These are phyloP conservation scores for Lentinula aciculospora DNA, from an alignment of 768 basidiomycete species.

Conservation along the genomic window DNA sequence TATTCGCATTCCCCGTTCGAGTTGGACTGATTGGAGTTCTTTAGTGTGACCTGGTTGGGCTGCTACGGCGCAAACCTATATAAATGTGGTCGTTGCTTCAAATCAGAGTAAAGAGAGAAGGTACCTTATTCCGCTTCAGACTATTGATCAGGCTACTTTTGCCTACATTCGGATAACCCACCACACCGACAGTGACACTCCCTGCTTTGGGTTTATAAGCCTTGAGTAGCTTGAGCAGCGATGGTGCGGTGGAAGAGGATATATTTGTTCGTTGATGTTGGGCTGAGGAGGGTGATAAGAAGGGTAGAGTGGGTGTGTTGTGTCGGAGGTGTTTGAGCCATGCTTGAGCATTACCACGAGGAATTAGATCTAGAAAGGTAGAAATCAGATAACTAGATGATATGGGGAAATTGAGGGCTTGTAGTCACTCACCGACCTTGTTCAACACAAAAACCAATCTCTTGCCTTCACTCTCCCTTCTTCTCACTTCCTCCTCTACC, in stretches of 20 bases:
- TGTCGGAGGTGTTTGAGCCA: slow-evolving; percentile 94
- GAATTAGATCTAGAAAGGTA: slow-evolving; percentile 68
- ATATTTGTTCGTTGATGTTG: slow-evolving; percentile 79
- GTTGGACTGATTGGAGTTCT: slow-evolving; percentile 83
- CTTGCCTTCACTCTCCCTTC: slow-evolving; percentile 85
- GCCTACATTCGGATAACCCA: slow-evolving; percentile 96
- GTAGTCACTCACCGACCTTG: slow-evolving; percentile 73
- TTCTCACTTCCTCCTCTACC: slow-evolving; percentile 90
- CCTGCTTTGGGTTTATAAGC: slow-evolving; percentile 70
- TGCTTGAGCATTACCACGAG: slow-evolving; percentile 77
- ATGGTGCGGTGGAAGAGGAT: slow-evolving; percentile 69
- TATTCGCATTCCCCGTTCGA: slow-evolving; percentile 89
- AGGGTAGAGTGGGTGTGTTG: slow-evolving; percentile 88
- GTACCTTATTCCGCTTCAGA: slow-evolving; percentile 75
- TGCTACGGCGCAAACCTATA: slow-evolving; percentile 85
- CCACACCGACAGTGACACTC: slow-evolving; percentile 82
- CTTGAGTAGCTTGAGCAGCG: slow-evolving; percentile 78
- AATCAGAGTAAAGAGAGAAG: slow-evolving; percentile 7
- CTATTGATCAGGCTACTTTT: slow-evolving; percentile 95
- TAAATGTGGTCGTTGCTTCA: not conserved
- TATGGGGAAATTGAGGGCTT: not conserved
- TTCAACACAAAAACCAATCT: slow-evolving; percentile 92
- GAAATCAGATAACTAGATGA: not conserved
- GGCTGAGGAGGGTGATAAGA: slow-evolving; percentile 73
- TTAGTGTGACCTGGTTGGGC: slow-evolving; percentile 94